These are phyloP conservation scores for Pyricularia grisea DNA, from an alignment of 2,329 filamentous ascomycete genomes.

Conservation along the genomic window DNA sequence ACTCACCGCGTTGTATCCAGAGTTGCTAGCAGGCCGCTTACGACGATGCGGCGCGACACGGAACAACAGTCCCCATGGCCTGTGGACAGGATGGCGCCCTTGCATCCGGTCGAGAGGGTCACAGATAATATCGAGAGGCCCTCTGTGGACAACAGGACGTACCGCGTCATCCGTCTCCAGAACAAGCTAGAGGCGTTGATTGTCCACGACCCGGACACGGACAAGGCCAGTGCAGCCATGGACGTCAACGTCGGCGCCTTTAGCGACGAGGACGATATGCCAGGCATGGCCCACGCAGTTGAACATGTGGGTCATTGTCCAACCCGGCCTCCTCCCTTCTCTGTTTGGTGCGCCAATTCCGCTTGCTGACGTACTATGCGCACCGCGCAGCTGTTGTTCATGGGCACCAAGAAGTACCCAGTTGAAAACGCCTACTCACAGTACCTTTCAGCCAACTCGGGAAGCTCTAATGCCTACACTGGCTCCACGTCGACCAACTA, in stretches of 20 bases:
- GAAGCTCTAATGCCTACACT: slow-evolving; percentile 91
- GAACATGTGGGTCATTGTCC: slow-evolving; percentile 56
- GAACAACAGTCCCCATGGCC: not conserved
- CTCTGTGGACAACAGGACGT: slow-evolving; percentile 74
- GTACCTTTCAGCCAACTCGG: slow-evolving; percentile 83
- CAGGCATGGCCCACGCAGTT: slow-evolving; percentile 90
- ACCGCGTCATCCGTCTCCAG: slow-evolving; percentile 73
- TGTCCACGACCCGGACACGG: slow-evolving; percentile 88
- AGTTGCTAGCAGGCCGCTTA: not conserved
- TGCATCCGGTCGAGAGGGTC: slow-evolving; percentile 27
- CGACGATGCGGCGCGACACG: not conserved
- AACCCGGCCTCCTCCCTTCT: not conserved
- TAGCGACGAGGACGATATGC: slow-evolving; percentile 83
- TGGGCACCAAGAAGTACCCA: slow-evolving; percentile 98
- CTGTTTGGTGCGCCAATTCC: not conserved
- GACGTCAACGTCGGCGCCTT: slow-evolving; percentile 96
- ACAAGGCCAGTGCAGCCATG: slow-evolving; percentile 92
- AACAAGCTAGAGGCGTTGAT: slow-evolving; percentile 88
- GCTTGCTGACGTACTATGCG: not conserved
- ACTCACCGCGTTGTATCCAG: not conserved
- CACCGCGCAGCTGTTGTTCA: slow-evolving; percentile 61
- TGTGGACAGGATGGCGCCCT: slow-evolving; percentile 4
- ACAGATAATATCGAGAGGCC: slow-evolving; percentile 74
- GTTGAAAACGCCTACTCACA: slow-evolving; percentile 92
- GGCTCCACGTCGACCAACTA: slow-evolving; percentile 92